These are phyloP conservation scores for Fusarium pseudocircinatum DNA, from an alignment of 2,329 filamentous ascomycete genomes.

Conservation along the genomic window DNA sequence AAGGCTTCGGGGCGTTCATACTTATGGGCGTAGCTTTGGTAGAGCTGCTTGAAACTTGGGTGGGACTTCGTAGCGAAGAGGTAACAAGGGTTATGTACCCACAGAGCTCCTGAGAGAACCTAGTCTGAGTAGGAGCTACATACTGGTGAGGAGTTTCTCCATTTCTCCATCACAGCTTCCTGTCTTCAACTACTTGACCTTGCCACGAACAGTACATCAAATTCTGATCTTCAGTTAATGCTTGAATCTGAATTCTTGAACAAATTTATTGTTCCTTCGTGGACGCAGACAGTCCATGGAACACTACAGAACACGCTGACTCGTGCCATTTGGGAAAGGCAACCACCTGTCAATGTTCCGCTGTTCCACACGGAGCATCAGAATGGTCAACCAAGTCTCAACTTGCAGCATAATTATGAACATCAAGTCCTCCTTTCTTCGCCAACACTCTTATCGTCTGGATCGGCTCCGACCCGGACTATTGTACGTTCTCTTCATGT, in stretches of 20 bases:
- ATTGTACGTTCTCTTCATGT: background rate
- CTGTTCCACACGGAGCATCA: background rate
- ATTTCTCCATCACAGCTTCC: too few relatives aligned
- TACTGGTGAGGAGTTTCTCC: background rate
- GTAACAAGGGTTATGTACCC: too few relatives aligned
- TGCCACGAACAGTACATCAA: background rate
- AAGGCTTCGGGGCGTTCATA: background rate
- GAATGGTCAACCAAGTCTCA: background rate
- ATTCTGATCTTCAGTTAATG: too few relatives aligned
- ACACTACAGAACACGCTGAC: background rate
- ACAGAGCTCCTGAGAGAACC: background rate
- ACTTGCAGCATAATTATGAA: background rate
- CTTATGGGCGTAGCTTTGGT: background rate
- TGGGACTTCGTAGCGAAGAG: background rate
- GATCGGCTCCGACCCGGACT: background rate
- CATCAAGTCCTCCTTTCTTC: background rate
- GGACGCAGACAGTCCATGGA: background rate
- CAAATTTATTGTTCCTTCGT: background rate
- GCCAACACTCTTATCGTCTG: background rate
- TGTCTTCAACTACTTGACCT: accelerated
- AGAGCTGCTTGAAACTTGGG: background rate
- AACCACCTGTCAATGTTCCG: background rate
- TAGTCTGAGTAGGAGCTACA: background rate
- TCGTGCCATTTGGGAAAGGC: background rate
- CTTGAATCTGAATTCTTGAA: too few relatives aligned